Conservation (phyloP, 1,284 basidiomycete genomes). For the Marasmius tenuissimus region DNA sequence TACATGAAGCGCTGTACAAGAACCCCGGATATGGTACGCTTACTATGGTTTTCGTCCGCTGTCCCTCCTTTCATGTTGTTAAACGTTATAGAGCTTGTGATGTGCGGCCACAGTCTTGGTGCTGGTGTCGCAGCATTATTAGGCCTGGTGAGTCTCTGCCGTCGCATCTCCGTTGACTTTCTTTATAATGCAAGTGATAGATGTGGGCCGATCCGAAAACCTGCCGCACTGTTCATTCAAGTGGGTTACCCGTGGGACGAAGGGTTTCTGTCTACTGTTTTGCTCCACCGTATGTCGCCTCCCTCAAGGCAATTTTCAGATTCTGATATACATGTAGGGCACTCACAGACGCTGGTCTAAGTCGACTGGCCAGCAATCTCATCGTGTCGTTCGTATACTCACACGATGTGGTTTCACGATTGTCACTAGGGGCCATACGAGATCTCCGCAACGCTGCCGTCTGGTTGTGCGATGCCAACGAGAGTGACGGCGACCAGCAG, state of each 20-base stretch:
- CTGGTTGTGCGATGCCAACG: constrained; percentile 77
- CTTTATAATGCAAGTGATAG: constrained; percentile 33
- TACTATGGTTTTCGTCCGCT: not conserved
- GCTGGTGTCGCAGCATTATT: constrained; percentile 58
- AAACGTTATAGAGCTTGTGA: constrained; percentile 54
- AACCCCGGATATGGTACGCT: constrained; percentile 72
- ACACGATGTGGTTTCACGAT: constrained; percentile 77
- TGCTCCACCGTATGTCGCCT: constrained; percentile 67
- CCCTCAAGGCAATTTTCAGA: not conserved
- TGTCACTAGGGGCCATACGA: constrained; percentile 76
- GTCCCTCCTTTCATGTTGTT: not conserved
- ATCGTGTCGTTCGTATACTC: constrained; percentile 81
- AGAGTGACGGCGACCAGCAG: constrained; percentile 26
- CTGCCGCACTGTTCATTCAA: constrained; percentile 68
- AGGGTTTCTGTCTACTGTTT: constrained; percentile 78
- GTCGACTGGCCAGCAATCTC: constrained; percentile 54
- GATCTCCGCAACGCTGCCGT: constrained; percentile 74
- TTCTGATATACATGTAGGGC: constrained; percentile 40
- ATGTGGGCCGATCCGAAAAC: constrained; percentile 84
- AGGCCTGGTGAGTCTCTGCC: constrained; percentile 38
- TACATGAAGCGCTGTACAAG: constrained; percentile 63
- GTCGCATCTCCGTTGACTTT: not conserved
- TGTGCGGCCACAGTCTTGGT: constrained; percentile 83
- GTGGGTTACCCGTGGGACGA: constrained; percentile 68
- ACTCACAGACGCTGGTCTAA: constrained; percentile 56